Conservation (phyloP, 495 filamentous ascomycete genomes). For the Neurospora sp. region DNA sequence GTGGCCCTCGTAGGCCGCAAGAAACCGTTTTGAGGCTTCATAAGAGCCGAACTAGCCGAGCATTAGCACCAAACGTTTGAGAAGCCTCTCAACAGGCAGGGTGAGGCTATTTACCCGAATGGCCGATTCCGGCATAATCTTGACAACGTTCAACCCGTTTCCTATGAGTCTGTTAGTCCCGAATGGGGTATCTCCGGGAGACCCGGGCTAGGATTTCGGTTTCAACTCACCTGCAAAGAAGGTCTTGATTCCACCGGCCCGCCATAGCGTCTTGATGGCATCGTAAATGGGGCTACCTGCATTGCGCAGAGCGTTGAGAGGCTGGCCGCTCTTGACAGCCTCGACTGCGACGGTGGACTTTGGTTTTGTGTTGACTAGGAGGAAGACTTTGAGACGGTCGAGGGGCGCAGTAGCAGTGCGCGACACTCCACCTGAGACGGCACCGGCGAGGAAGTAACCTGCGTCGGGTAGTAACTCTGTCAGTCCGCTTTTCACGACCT, state of each 20-base stretch:
- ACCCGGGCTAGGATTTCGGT: background rate
- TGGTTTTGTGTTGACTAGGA: slow-evolving; percentile 79
- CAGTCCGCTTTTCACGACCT: slow-evolving; percentile 36
- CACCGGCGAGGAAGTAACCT: slow-evolving; percentile 97
- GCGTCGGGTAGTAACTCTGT: slow-evolving; percentile 48
- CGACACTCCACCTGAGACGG: slow-evolving; percentile 82
- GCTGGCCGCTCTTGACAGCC: slow-evolving; percentile 62
- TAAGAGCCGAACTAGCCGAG: slow-evolving; percentile 71
- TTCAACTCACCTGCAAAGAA: slow-evolving; percentile 77
- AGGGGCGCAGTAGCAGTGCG: slow-evolving; percentile 90
- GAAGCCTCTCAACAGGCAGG: background rate
- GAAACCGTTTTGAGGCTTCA: slow-evolving; percentile 81
- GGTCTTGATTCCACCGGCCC: slow-evolving; percentile 77
- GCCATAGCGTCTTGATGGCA: slow-evolving; percentile 69
- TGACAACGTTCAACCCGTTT: slow-evolving; percentile 92
- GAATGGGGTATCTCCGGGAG: background rate
- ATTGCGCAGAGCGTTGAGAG: slow-evolving; percentile 54
- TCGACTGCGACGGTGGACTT: slow-evolving; percentile 45
- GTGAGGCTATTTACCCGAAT: slow-evolving; percentile 46
- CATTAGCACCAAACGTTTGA: slow-evolving; percentile 10
- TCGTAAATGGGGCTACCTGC: slow-evolving; percentile 57
- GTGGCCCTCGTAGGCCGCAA: slow-evolving; percentile 83
- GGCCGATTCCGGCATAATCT: slow-evolving; percentile 96
- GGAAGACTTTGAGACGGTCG: slow-evolving; percentile 93
- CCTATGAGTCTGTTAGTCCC: slow-evolving; percentile 46